phyloP scores from a whole-genome alignment of 305 asterid genomes.

The Fraxinus nigra region DNA sequence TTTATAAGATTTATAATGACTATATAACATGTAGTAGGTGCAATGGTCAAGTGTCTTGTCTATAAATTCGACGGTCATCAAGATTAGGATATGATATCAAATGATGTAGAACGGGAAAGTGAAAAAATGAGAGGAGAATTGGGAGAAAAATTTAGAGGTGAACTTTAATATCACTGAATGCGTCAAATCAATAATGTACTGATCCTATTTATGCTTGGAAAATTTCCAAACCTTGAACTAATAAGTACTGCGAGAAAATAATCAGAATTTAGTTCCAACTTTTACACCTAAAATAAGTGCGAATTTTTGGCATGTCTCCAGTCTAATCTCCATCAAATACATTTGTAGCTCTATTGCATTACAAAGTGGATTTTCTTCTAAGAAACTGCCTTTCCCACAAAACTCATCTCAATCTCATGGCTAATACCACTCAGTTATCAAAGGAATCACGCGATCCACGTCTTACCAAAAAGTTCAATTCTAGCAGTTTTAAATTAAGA shows the following conservation, averaged over 20 bases:
- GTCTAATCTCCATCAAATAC: neutral
- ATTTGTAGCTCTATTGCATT: neutral
- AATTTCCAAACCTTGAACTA: neutral
- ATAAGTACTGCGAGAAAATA: neutral
- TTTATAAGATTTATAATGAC: neutral
- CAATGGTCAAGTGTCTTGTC: neutral
- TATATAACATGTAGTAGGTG: neutral
- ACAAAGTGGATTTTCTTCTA: neutral
- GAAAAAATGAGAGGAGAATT: neutral
- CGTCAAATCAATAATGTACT: neutral
- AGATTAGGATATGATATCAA: neutral
- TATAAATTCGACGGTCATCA: neutral
- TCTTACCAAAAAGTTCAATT: neutral
- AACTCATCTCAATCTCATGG: neutral
- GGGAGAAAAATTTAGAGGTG: neutral
- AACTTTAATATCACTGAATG: neutral
- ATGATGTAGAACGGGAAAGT: neutral
- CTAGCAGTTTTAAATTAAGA: neutral
- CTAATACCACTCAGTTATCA: neutral
- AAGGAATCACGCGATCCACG: neutral
- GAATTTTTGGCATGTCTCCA: neutral
- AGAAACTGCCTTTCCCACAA: neutral
- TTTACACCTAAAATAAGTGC: neutral
- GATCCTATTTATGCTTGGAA: neutral
- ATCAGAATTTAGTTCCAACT: neutral